These are phyloP conservation scores for Phytophthora europaea DNA, from an alignment of 352 stramenopile species.

Conservation along the genomic window DNA sequence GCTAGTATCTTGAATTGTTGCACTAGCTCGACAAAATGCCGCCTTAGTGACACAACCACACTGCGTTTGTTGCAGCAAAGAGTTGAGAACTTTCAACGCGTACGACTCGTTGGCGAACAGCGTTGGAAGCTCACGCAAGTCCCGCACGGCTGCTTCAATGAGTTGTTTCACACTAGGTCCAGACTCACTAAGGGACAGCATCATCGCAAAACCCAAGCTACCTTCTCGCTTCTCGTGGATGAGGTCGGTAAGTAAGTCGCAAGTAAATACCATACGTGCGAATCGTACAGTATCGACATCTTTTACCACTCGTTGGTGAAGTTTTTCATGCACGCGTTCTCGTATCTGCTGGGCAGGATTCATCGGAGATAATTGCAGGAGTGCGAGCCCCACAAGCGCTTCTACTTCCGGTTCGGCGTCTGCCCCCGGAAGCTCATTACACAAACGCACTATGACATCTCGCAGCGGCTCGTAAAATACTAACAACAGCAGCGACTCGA, in stretches of 20 bases:
- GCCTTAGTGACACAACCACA: slow-evolving; percentile 79
- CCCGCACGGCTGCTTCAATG: slow-evolving; percentile 45
- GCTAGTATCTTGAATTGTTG: slow-evolving; percentile 4
- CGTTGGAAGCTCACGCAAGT: slow-evolving; percentile 64
- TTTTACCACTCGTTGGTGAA: slow-evolving; percentile 34
- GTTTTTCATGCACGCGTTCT: slow-evolving; percentile 22
- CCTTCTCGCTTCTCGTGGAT: slow-evolving; percentile 76
- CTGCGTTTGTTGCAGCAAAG: slow-evolving; percentile 72
- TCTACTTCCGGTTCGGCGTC: slow-evolving; percentile 27
- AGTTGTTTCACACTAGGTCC: slow-evolving; percentile 49
- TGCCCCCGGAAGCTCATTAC: slow-evolving; percentile 51
- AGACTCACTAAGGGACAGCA: slow-evolving; percentile 50
- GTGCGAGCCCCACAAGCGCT: slow-evolving; percentile 39
- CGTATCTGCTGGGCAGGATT: slow-evolving; percentile 12
- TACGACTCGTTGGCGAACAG: slow-evolving; percentile 81
- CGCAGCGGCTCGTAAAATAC: slow-evolving; percentile 77
- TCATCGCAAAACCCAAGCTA: slow-evolving; percentile 64
- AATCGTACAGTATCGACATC: slow-evolving; percentile 63
- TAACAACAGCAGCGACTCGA: slow-evolving; percentile 67
- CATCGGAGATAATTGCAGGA: slow-evolving; percentile 65
- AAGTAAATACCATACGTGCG: slow-evolving; percentile 81
- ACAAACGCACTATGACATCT: slow-evolving; percentile 67
- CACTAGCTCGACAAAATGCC: slow-evolving; percentile 38
- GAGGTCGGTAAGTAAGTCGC: slow-evolving; percentile 79
- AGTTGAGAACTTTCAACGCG: slow-evolving; percentile 81